A percentile compares a stretch with the other conserved stretches of the same genome.
Conservation (phyloP, 192 early-diverging fungal genomes). For the Kappamyces sp. region DNA sequence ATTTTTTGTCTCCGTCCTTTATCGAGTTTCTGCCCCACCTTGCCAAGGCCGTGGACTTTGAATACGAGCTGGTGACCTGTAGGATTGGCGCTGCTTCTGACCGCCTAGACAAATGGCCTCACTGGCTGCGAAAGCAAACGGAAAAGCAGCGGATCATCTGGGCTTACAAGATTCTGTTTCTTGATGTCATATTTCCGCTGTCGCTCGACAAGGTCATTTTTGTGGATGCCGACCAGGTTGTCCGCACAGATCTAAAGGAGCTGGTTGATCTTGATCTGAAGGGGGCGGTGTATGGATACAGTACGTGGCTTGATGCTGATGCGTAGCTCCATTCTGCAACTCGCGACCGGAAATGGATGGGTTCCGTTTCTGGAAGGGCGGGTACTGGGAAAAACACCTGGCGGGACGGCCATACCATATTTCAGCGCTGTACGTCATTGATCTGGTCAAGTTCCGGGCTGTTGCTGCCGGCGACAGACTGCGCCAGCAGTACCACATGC, state of each 20-base stretch:
- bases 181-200: constrained; percentile 96
- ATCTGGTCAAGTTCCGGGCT: constrained; percentile 84
- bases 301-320: too few relatives aligned
- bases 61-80: constrained; percentile 92
- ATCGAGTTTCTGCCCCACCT: constrained; percentile 89
- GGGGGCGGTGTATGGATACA: constrained; percentile 94
- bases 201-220: constrained; percentile 91
- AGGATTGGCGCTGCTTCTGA: constrained; percentile 8
- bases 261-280: constrained; percentile 86
- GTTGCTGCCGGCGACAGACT: constrained; percentile 90
- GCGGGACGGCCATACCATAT: constrained; percentile 91
- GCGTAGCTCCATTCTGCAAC: constrained; percentile 77
- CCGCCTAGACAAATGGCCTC: constrained; percentile 83
- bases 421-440: constrained; percentile 89
- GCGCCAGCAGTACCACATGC: constrained; percentile 85
- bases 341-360: constrained; percentile 91
- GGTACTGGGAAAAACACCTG: constrained; percentile 91
- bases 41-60: constrained; percentile 78
- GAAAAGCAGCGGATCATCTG: constrained; percentile 98
- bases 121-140: constrained; percentile 84
- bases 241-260: constrained; percentile 91
- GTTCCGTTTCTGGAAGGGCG: constrained; percentile 95
- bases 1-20: constrained; percentile 95
- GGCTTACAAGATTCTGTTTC: constrained; percentile 98
- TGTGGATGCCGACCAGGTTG: constrained; percentile 98